phyloP scores from a whole-genome alignment of 345 rosid genomes.

The Linum usitatissimum region DNA sequence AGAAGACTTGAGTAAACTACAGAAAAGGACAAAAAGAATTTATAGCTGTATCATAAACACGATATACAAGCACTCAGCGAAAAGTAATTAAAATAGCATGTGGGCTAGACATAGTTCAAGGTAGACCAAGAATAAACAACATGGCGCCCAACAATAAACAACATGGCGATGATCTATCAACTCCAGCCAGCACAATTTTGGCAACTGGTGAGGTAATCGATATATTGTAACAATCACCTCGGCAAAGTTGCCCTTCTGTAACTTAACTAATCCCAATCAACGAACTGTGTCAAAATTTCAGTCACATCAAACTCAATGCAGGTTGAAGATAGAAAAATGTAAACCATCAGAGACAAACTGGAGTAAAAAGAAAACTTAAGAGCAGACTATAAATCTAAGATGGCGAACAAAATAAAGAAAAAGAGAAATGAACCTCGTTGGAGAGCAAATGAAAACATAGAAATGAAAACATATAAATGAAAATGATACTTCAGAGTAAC shows the following conservation, averaged over 20 bases:
- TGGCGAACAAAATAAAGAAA: no score
- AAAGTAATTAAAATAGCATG: neutral
- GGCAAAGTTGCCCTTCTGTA: constrained; percentile 23
- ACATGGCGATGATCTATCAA: constrained; percentile 3
- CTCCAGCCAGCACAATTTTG: constrained; percentile 10
- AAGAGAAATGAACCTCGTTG: no score
- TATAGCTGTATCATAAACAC: no score
- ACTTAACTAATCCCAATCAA: neutral
- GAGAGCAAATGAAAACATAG: no score
- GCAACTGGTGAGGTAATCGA: constrained; percentile 29
- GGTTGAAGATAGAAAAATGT: neutral
- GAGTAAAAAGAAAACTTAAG: no score
- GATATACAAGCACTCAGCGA: neutral
- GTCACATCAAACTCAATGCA: neutral
- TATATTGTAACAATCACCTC: constrained; percentile 13
- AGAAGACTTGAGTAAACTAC: neutral
- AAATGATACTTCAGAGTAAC: no score
- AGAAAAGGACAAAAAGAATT: no score
- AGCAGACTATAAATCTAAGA: no score
- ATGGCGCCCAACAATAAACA: no score
- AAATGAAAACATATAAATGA: no score
- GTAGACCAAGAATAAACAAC: neutral
- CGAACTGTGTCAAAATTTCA: neutral
- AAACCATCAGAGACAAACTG: no score
- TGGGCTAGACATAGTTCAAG: constrained; percentile 3